Conservation (phyloP, 2,329 filamentous ascomycete genomes). For the Monilinia aucupariae region DNA sequence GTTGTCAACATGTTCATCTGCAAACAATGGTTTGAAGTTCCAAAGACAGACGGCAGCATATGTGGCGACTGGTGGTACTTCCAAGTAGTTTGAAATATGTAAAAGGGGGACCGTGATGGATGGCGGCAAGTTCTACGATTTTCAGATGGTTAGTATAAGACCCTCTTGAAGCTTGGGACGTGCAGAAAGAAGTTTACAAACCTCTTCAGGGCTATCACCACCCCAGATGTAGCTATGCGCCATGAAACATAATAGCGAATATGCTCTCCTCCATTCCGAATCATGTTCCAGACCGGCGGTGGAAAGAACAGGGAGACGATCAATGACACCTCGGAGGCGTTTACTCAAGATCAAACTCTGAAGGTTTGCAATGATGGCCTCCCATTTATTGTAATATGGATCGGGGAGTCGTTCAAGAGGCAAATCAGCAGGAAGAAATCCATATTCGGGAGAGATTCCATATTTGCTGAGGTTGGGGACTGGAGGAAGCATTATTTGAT, state of each 20-base stretch:
- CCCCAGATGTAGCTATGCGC: slow-evolving; percentile 96
- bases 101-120: slow-evolving; percentile 79
- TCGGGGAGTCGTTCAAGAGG: slow-evolving; percentile 79
- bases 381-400: slow-evolving; percentile 93
- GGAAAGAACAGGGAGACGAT: slow-evolving; percentile 76
- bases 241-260: slow-evolving; percentile 84
- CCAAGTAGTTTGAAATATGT: slow-evolving; percentile 67
- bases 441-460: slow-evolving; percentile 70
- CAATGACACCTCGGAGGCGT: slow-evolving; percentile 72
- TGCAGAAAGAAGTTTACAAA: slow-evolving; percentile 33
- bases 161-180: background rate
- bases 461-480: slow-evolving; percentile 67
- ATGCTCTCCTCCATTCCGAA: slow-evolving; percentile 89
- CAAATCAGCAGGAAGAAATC: slow-evolving; percentile 78
- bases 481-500: slow-evolving; percentile 46
- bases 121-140: slow-evolving; percentile 57
- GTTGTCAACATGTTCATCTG: slow-evolving; percentile 72
- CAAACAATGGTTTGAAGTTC: slow-evolving; percentile 94
- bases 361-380: slow-evolving; percentile 76
- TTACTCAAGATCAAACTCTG: slow-evolving; percentile 82
- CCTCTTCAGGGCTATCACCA: slow-evolving; percentile 74
- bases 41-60: slow-evolving; percentile 89
- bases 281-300: slow-evolving; percentile 76
- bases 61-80: slow-evolving; percentile 87
- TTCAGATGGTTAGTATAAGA: slow-evolving; percentile 14